Percentiles rank a stretch among this genome's conserved stretches.
Evolutionary conservation across 2,329 filamentous ascomycete species (phyloP).

Genomic region (Sporothrix protearum): DNA sequence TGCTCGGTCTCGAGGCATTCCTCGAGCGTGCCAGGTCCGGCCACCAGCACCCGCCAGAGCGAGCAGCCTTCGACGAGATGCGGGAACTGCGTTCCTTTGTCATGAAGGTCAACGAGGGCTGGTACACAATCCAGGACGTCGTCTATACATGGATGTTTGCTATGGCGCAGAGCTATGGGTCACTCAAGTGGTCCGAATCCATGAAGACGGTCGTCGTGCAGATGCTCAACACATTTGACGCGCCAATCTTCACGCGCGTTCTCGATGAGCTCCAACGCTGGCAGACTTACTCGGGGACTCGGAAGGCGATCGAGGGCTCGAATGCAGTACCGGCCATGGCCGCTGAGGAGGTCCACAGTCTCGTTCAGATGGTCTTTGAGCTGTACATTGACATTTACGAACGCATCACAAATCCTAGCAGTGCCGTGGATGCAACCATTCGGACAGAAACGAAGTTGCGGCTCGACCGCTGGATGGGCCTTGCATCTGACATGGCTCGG

Average conservation of each 20-base stretch:
- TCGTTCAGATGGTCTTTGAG: conserved; percentile 59
- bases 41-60: conserved; percentile 48
- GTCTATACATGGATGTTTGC: conserved; percentile 56
- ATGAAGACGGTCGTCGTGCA: conserved; percentile 57
- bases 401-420: conserved; percentile 55
- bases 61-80: conserved; percentile 50
- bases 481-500: conserved; percentile 47
- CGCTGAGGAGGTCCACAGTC: conserved; percentile 38
- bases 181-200: conserved; percentile 55
- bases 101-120: conserved; percentile 45
- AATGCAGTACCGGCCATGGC: not conserved
- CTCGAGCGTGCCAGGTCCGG: conserved; percentile 60
- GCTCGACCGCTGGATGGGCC: conserved; percentile 50
- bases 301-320: not conserved
- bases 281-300: not conserved
- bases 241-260: conserved; percentile 48
- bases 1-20: conserved; percentile 57
- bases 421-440: conserved; percentile 48
- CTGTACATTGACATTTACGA: conserved; percentile 60
- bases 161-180: conserved; percentile 50
- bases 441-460: conserved; percentile 49
- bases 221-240: conserved; percentile 53
- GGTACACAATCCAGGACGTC: conserved; percentile 55
- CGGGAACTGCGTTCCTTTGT: conserved; percentile 53
- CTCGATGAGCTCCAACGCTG: conserved; percentile 37